A percentile compares a stretch with the other conserved stretches of the same genome.
These are phyloP conservation scores for Pterocarpus macrocarpus DNA, from an alignment of 306 rosid species.

Conservation along the genomic window DNA sequence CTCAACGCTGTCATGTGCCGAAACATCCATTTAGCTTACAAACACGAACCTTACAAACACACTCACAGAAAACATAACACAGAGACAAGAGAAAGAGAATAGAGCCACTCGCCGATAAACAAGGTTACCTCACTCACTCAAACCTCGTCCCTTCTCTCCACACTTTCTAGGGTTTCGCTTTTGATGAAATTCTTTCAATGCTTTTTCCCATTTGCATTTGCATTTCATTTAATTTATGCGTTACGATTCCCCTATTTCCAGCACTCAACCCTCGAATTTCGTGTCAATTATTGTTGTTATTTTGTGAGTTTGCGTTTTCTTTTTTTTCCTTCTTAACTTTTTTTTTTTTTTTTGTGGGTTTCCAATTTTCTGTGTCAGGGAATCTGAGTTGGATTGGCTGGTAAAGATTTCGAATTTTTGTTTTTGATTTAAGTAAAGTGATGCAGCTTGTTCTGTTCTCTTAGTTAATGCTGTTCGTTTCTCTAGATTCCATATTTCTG, in stretches of 20 bases:
- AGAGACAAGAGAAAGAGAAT: neutral
- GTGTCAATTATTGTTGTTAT: neutral
- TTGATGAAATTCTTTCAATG: neutral
- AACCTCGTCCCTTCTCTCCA: neutral
- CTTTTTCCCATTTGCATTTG: constrained; percentile 28
- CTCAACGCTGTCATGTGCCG: no score
- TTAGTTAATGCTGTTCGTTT: constrained; percentile 11
- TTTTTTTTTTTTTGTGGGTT: neutral
- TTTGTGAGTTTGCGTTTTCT: constrained; percentile 7
- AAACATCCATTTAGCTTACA: no score
- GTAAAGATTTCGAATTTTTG: neutral
- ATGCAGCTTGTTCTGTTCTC: neutral
- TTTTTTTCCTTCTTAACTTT: neutral
- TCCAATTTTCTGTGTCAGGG: neutral
- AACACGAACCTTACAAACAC: neutral
- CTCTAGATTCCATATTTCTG: neutral
- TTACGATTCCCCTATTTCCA: neutral
- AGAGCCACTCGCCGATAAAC: neutral
- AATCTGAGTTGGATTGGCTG: constrained; percentile 6
- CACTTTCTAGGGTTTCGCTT: neutral
- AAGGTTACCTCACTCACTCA: neutral
- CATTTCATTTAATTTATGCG: neutral
- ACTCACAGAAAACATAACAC: neutral
- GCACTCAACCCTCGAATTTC: neutral
- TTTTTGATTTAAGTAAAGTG: constrained; percentile 5